Base-by-base conservation (phyloP, 176 grass and related monocot species). In the Bromus sterilis region DNA sequence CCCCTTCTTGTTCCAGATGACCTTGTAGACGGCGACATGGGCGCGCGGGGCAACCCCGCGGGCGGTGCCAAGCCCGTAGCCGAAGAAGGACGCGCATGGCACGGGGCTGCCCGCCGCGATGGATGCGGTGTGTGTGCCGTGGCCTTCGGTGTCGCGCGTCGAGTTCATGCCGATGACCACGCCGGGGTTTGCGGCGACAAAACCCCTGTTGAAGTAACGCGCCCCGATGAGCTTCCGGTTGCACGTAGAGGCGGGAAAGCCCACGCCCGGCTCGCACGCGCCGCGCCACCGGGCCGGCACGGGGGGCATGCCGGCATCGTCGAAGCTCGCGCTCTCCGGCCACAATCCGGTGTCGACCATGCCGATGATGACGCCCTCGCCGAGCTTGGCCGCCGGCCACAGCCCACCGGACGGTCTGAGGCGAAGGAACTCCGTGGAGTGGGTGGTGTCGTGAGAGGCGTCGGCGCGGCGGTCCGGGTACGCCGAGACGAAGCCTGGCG, bases 161-260 rank as follows among this genome's bases (percentile, higher is more conserved):
- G 89, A 93, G 57, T 84, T 83, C 53, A 84, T 86, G 39, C 59
- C 60, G 57, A 95, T 69, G 6, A 36, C 89, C 28, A 92, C 16
- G 23, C 62, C 11, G 0, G 88, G 87, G 77, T 91, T 85, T 15
- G 64, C 51, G 2, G 88, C 77, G 11, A 87, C 8, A 5, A 89
- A 13, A 30, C 84, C 91, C 60, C 85, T 84, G 89, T 93, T 89
- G 78, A 97, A 97, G 15, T 29, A 61, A 14, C 91, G 86, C 2
- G 91, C 94, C 1, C 94, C 94, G 77, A 97, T 91, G 46, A 97
- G 88, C 85, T 93, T 97, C n/a, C 89, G 62, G 77, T 91, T 97
- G 89, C 94, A 97, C 20, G 71, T 15, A 25, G 82, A 82, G 11
- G 66, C 5, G 18, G 65, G 65, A 58, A 93, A 96, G 2, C 48